Evolutionary conservation across 1,284 basidiomycete species (phyloP).

Genomic region (Cyathus pygmaeus): DNA sequence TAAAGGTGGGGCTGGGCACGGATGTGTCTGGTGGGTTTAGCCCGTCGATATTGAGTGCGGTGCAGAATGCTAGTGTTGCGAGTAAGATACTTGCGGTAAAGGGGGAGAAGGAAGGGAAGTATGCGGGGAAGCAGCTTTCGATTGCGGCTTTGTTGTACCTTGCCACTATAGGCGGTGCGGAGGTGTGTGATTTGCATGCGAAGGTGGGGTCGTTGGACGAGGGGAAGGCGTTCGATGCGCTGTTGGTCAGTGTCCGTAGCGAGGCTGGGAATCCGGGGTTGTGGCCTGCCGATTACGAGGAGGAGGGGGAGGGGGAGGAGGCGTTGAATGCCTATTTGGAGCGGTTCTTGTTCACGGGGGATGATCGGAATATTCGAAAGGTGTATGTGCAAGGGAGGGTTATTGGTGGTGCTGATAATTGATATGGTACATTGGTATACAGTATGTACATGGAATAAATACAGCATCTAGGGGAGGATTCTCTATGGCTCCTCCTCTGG

Average conservation of each 20-base stretch:
- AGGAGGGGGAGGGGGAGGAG: conserved; percentile 14
- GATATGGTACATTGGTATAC: not conserved
- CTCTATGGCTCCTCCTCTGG: too few species aligned
- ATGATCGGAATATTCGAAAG: conserved; percentile 86
- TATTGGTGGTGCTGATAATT: conserved; percentile 69
- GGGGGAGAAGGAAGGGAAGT: conserved; percentile 3
- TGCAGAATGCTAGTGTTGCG: conserved; percentile 86
- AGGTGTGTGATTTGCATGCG: conserved; percentile 79
- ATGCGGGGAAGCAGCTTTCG: conserved; percentile 69
- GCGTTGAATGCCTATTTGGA: conserved; percentile 66
- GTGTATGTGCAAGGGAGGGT: conserved; percentile 88
- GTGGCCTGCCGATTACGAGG: conserved; percentile 54
- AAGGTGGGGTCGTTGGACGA: conserved; percentile 82
- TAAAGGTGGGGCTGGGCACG: conserved; percentile 92
- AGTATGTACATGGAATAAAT: not conserved
- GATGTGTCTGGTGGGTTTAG: conserved; percentile 93
- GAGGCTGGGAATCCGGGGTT: conserved; percentile 69
- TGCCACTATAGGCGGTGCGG: conserved; percentile 92
- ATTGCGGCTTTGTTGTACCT: conserved; percentile 87
- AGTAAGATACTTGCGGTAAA: conserved; percentile 76
- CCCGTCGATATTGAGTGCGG: conserved; percentile 83
- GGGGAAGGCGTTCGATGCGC: conserved; percentile 93
- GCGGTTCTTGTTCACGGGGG: conserved; percentile 84
- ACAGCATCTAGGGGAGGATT: too few species aligned
- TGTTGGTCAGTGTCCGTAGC: conserved; percentile 68